Evolutionary conservation across 2,329 filamentous ascomycete genomes (phyloP).

Genomic region (Diaporthe capsici): DNA sequence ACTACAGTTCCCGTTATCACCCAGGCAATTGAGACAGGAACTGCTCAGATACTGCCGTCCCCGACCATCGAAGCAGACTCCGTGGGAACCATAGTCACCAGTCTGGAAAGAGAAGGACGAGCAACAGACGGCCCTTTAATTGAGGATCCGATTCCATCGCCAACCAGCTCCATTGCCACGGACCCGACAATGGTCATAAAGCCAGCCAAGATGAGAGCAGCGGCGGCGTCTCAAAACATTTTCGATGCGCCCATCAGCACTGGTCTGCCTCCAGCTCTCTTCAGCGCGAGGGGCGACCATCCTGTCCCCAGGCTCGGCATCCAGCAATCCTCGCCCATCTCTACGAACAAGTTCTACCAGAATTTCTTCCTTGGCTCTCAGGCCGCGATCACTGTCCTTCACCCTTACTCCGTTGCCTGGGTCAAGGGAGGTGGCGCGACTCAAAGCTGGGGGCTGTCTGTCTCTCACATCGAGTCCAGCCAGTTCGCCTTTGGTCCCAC

Average conservation of each 20-base stretch:
- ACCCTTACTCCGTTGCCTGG: conserved; percentile 82
- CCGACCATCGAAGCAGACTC: conserved; percentile 48
- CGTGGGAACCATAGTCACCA: conserved; percentile 51
- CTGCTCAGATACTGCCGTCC: conserved; percentile 53
- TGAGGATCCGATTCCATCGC: conserved; percentile 41
- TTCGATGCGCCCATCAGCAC: conserved; percentile 69
- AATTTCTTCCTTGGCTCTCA: conserved; percentile 86
- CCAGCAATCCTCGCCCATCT: conserved; percentile 63
- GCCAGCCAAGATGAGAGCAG: conserved; percentile 34
- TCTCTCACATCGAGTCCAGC: conserved; percentile 79
- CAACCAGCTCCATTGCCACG: conserved; percentile 32
- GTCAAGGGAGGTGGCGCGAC: conserved; percentile 73
- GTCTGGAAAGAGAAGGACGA: conserved; percentile 48
- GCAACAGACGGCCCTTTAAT: conserved; percentile 46
- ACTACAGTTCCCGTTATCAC: conserved; percentile 50
- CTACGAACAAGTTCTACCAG: conserved; percentile 86
- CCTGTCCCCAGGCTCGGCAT: conserved; percentile 70
- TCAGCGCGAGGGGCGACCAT: conserved; percentile 67
- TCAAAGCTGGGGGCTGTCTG: conserved; percentile 81
- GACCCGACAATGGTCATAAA: conserved; percentile 44
- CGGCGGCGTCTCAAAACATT: conserved; percentile 60
- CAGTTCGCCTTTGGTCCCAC: conserved; percentile 78
- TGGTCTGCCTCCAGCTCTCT: conserved; percentile 62
- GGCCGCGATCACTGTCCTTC: conserved; percentile 77
- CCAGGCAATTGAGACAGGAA: conserved; percentile 49